Evolutionary conservation across 1,139 yeast species (phyloP).

Genomic region (Scheffersomyces quercinus): DNA sequence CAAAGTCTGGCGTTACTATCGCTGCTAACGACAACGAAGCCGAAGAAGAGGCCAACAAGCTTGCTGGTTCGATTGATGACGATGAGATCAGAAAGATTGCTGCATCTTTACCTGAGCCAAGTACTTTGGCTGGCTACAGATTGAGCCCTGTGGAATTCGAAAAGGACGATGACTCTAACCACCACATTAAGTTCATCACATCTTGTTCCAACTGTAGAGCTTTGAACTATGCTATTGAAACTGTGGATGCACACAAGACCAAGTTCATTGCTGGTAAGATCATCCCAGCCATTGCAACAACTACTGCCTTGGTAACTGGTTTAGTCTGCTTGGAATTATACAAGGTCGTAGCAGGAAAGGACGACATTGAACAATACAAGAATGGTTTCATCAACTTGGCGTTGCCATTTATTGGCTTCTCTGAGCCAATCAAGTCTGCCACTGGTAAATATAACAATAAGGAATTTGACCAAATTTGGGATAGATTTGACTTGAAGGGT

Average conservation of each 20-base stretch:
- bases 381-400: conserved; percentile 95
- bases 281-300: conserved; percentile 98
- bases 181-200: conserved; percentile 94
- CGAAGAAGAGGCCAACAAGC: conserved; percentile 64
- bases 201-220: conserved; percentile 98
- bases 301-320: conserved; percentile 96
- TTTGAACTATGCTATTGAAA: conserved; percentile 79
- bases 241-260: conserved; percentile 74
- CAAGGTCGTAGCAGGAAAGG: conserved; percentile 77
- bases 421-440: conserved; percentile 89
- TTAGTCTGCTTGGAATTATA: conserved; percentile 87
- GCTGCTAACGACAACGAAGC: conserved; percentile 90
- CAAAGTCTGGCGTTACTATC: conserved; percentile 74
- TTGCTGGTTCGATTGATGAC: conserved; percentile 55
- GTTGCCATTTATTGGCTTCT: conserved; percentile 92
- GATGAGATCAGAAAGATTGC: conserved; percentile 61
- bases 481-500: conserved; percentile 80
- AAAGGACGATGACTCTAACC: conserved; percentile 95
- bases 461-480: conserved; percentile 90
- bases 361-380: conserved; percentile 83
- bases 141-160: conserved; percentile 89
- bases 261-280: conserved; percentile 91
- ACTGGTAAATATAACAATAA: conserved; percentile 81
- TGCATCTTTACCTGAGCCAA: conserved; percentile 82
- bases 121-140: conserved; percentile 85